Base-by-base conservation (phyloP, 1,284 basidiomycete species). In the Pisolithus thermaeus region DNA sequence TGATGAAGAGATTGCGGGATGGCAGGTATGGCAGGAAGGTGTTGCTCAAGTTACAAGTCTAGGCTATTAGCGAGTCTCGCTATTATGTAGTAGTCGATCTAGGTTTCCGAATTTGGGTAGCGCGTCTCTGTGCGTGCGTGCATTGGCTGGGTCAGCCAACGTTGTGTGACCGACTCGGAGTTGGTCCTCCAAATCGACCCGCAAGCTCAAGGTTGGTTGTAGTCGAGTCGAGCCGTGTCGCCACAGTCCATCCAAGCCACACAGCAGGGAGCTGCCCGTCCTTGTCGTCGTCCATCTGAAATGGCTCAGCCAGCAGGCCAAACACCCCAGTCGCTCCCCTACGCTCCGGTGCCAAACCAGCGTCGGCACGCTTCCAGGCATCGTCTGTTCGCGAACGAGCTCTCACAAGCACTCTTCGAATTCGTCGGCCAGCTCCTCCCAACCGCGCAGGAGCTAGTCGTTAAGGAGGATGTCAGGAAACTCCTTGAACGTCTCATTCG, bases 391-490 rank as follows among this genome's bases (percentile, higher is more conserved):
- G 73, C 78, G 54, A 71, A 75, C 22, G 85, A 88, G 59, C 79
- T 89, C 61, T 88, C 87, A 14, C 75, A 77, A 58, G 77, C 74
- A 47, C 80, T 90, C 52, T 85, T 84, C 70, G 87, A 89, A 70
- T 91, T 95, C 69, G 90, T 96, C 52, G 82, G 96, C 52, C 91
- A 92, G 64, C 80, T 95, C 44, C 78, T 96, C 20, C 93, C 93
- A 7, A 92, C 91, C 4, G 71, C 81, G 46, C 92, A 95, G 64
- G 93, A 97, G 72, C 82, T 96, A 70, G 80, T 84, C 47, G 86
- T 94, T 61, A 99, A 98, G 77, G 96, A 98, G 73, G 92, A 96
- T 62, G 95, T 97, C 56, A 79, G 96, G 62, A 90, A 92, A 69
- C 79, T 95, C 65, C 87, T 99, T 52, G 93, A 98, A 76, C 83